Conservation (phyloP, 352 stramenopile species). For the Thalassiosira mediterranea region DNA sequence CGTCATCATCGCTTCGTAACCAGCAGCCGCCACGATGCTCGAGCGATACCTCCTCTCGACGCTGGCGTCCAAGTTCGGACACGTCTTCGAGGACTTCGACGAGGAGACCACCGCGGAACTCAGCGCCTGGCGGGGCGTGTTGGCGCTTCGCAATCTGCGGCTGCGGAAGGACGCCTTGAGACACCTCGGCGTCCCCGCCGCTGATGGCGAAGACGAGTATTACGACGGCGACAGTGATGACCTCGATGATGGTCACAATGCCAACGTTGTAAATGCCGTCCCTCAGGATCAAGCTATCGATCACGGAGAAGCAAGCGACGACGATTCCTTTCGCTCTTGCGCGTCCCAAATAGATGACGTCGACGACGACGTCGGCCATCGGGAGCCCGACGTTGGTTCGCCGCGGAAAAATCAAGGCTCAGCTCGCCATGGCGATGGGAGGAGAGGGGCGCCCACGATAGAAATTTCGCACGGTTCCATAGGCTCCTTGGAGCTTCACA, state of each 20-base stretch:
- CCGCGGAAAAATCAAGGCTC: not conserved
- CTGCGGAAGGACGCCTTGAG: slow-evolving; percentile 63
- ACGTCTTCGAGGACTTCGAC: slow-evolving; percentile 75
- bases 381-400: not conserved
- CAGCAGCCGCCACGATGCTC: slow-evolving; percentile 32
- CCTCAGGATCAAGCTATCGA: not conserved
- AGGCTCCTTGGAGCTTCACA: slow-evolving; percentile 68
- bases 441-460: slow-evolving; percentile 41
- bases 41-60: slow-evolving; percentile 40
- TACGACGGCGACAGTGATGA: slow-evolving; percentile 35
- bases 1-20: too few relatives aligned
- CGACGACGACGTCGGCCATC: not conserved
- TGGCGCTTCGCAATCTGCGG: slow-evolving; percentile 67
- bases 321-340: slow-evolving; percentile 47
- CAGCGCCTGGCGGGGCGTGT: slow-evolving; percentile 70
- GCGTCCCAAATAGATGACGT: slow-evolving; percentile 27
- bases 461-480: slow-evolving; percentile 72
- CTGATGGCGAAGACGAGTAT: slow-evolving; percentile 15
- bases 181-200: slow-evolving; percentile 34
- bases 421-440: too few relatives aligned
- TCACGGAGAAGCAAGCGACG: slow-evolving; percentile 10
- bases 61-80: slow-evolving; percentile 42
- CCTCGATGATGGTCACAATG: slow-evolving; percentile 16
- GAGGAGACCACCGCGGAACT: slow-evolving; percentile 61
- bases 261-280: slow-evolving; percentile 3